Conservation (phyloP, 2,329 filamentous ascomycete genomes). For the Sporothrix humicola region DNA sequence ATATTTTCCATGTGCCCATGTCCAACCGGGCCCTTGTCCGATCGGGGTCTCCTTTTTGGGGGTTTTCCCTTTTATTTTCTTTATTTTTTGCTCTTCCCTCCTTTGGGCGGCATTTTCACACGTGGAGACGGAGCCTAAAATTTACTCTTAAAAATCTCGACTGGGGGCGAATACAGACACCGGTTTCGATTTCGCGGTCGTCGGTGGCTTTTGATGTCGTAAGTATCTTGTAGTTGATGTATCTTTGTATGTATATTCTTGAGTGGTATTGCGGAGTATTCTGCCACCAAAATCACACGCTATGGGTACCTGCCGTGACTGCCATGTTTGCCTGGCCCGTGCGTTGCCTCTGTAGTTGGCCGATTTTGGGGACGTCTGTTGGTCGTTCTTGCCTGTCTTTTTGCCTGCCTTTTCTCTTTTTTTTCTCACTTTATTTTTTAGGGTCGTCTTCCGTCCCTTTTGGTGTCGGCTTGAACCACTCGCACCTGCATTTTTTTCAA, state of each 20-base stretch:
- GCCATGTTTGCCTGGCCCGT: neutral
- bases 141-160: neutral
- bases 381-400: neutral
- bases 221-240: neutral
- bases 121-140: slow-evolving; percentile 15
- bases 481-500: neutral
- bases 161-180: neutral
- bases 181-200: neutral
- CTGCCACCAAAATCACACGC: neutral
- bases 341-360: neutral
- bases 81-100: neutral
- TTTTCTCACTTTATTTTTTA: neutral
- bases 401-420: neutral
- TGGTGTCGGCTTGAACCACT: neutral
- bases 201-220: no score
- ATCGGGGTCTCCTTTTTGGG: neutral
- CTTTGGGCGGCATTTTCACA: slow-evolving; percentile 22
- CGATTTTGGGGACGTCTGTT: no score
- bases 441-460: neutral
- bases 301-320: slow-evolving; percentile 4
- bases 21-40: neutral
- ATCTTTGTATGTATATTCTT: neutral
- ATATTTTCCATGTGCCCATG: neutral
- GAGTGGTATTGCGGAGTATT: neutral
- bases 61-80: neutral